Conservation (phyloP, 345 rosid species). For the Brassica juncea region DNA sequence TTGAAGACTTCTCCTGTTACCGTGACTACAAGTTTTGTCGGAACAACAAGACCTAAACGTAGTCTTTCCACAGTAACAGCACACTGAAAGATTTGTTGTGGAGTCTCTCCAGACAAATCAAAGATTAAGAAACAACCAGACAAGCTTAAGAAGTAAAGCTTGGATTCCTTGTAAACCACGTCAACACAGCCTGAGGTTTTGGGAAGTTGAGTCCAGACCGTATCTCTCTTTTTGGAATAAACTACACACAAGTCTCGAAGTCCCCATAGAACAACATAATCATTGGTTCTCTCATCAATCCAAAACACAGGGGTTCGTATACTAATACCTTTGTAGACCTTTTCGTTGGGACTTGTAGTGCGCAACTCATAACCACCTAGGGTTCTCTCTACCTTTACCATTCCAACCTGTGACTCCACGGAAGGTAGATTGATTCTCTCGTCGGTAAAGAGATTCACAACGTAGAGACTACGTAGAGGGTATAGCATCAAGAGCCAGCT, state of each 20-base stretch:
- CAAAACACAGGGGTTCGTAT: constrained; percentile 1
- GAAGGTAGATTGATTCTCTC: neutral
- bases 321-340: neutral
- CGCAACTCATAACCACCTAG: neutral
- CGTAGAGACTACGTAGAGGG: neutral
- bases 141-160: neutral
- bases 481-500: neutral
- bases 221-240: neutral
- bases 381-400: neutral
- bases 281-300: constrained; percentile 1
- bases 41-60: neutral
- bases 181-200: neutral
- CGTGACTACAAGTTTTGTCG: neutral
- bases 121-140: neutral
- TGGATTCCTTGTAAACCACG: constrained; percentile 11
- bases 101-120: neutral
- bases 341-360: neutral
- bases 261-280: neutral
- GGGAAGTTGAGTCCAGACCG: neutral
- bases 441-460: neutral
- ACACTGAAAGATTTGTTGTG: neutral
- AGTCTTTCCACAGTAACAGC: neutral
- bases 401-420: neutral
- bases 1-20: neutral
- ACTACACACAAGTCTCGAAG: neutral